Evolutionary conservation across 2,329 filamentous ascomycete species (phyloP), one percentile per base, ranked within the genome.

Genomic region (Fusarium sp.): DNA sequence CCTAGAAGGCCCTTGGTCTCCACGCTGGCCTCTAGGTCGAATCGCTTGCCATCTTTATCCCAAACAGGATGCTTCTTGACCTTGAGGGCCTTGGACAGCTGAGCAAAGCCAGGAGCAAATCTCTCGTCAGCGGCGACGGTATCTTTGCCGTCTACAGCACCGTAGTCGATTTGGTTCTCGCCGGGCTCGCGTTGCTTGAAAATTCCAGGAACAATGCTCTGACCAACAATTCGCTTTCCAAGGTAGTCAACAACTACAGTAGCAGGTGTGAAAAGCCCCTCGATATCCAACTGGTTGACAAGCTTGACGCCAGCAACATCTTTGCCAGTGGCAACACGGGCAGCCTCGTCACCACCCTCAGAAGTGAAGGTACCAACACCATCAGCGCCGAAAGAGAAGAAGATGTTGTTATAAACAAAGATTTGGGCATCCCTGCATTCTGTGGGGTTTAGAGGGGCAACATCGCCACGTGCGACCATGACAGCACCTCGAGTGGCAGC

Each of bases 381-480:
- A 78, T 99, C 96, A 44, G 96, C 95, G 66, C 96, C 96, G 73
- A 97, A 98, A 1, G 96, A 98, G 84, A 97, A 99, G 84, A 99
- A 99, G 71, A 99, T 94, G 81, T 99, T 99, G 85, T 98, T 98
- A 84, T 98, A 97, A 23, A 99, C 95, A 75, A 97, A 99, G 70
- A 99, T 99, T 78, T 99, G 96, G 6, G 96, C 96, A 78, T 99
- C 95, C 71, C 87, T 88, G 67, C 86, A 90, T 81, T 99, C 96
- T 0, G 95, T 98, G 8, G 96, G 96, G 82, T 99, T 99, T 55
- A 99, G 82, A 8, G 96, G 93, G 20, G 94, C 90, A 67, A 99
- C 92, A 78, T 99, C 96, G 54, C 96, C 96, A 58, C 93, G 88
- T 23, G 94, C 95, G 54, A 99, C 95, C 71, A 98, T 84, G 45